Base-by-base conservation (phyloP, 1,284 basidiomycete genomes). In the Ganoderma sp. region DNA sequence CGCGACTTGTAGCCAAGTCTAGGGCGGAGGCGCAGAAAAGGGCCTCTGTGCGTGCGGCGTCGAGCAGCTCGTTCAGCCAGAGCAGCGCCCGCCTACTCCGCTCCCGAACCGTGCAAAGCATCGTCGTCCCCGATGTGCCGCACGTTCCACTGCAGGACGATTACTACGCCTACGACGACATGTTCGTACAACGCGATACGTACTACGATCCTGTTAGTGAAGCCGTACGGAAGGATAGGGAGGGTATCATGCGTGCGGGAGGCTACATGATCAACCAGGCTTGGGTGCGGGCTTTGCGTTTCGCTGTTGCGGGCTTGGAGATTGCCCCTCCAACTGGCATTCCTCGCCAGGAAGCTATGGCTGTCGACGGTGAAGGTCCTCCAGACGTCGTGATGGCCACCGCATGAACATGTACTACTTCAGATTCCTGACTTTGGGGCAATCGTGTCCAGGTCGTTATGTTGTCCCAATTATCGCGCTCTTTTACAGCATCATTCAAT, bases 211-310 rank as follows among this genome's bases (percentile, higher is more conserved):
- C 90, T 41, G 81, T 86, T 71, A 93, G 91, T 72, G 92, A 92
- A 67, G 90, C 89, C 3, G 88, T 94, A 7, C 84, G 90, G 73
- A 87, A 87, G 74, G 93, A 96, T 74, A 81, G 86, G 65, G 91
- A 94, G 72, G 91, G 92, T 4, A 90, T 92, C 74, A 92, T 94
- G 87, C 83, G 91, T 56, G 94, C 89, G 10, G 96, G 95, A 19
- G 96, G 95, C 2, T 98, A 94, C 77, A 85, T 85, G 73, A 82
- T 95, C 12, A 86, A 90, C 68, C 89, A 95, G 77, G 93, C 93
- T 62, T 97, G 96, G 96, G 91, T 93, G 74, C 86, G 95, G 73
- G 94, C 94, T 28, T 78, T 97, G 59, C 82, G 91, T 63, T 87
- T 81, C 73, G 92, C 93, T 1, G 90, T 96, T 25, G 91, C 92